Evolutionary conservation across 345 rosid genomes (phyloP).

Genomic region (Bruguiera parviflora): DNA sequence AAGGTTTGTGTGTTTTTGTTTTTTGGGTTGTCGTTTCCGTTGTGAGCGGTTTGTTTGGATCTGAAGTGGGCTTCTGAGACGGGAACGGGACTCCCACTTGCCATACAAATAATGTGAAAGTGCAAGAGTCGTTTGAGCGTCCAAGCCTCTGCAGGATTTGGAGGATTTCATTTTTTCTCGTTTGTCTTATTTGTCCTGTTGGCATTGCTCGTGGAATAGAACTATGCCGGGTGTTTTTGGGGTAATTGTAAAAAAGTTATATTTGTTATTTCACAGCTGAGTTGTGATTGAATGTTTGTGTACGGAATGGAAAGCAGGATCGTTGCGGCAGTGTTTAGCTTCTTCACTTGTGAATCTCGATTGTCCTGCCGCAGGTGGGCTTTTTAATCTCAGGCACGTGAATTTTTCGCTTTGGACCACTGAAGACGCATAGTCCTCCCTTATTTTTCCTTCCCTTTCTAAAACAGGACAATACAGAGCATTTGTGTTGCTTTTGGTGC

Average conservation of each 20-base stretch:
- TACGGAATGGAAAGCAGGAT: background rate
- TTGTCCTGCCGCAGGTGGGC: slow-evolving; percentile 2
- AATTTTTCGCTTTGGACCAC: slow-evolving; percentile 3
- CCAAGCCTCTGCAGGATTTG: slow-evolving; percentile 7
- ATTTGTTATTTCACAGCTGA: no score
- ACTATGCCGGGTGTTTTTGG: background rate
- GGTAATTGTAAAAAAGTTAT: background rate
- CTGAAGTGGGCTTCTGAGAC: slow-evolving; percentile 36
- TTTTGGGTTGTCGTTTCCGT: background rate
- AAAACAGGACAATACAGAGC: no score
- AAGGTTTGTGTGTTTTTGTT: background rate
- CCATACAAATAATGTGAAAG: slow-evolving; percentile 7
- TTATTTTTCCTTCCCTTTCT: no score
- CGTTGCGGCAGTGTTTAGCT: no score
- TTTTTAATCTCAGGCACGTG: background rate
- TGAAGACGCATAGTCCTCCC: no score
- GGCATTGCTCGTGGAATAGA: background rate
- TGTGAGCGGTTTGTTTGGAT: slow-evolving; percentile 2
- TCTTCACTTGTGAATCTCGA: background rate
- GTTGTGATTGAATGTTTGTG: background rate
- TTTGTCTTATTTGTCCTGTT: slow-evolving; percentile 4
- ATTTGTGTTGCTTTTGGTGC: no score
- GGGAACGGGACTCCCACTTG: slow-evolving; percentile 31
- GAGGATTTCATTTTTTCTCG: slow-evolving; percentile 1
- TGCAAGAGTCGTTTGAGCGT: slow-evolving; percentile 45